Conservation (phyloP, 495 filamentous ascomycete genomes). For the Penicillium riverlandense region DNA sequence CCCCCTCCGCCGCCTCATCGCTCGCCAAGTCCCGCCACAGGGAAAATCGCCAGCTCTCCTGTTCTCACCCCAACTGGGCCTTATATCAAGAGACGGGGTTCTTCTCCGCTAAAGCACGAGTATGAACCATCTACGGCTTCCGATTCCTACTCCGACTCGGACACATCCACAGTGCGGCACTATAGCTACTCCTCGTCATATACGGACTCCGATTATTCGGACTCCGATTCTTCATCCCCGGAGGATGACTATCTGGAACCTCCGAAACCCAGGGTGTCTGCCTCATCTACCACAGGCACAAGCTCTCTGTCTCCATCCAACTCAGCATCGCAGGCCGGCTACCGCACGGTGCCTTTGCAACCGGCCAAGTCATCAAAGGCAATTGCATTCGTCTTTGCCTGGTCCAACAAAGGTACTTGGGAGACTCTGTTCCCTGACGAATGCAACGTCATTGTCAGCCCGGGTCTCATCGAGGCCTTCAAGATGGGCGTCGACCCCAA, state of each 20-base stretch:
- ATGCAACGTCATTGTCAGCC: constrained; percentile 73
- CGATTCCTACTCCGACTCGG: constrained; percentile 39
- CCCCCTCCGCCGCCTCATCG: constrained; percentile 44
- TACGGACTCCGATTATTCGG: constrained; percentile 32
- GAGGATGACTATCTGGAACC: constrained; percentile 47
- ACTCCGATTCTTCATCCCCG: constrained; percentile 32
- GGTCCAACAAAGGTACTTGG: constrained; percentile 79
- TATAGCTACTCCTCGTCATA: constrained; percentile 42
- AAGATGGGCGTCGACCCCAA: constrained; percentile 44
- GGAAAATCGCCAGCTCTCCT: constrained; percentile 45
- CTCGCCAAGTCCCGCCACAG: constrained; percentile 36
- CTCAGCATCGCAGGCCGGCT: constrained; percentile 64
- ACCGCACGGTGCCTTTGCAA: constrained; percentile 48
- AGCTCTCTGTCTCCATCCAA: constrained; percentile 62
- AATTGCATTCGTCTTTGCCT: constrained; percentile 74
- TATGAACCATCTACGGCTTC: constrained; percentile 88
- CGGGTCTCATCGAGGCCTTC: constrained; percentile 81
- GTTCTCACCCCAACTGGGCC: constrained; percentile 34
- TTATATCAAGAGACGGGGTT: constrained; percentile 61
- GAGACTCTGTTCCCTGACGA: constrained; percentile 66
- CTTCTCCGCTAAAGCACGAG: constrained; percentile 95
- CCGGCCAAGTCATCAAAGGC: constrained; percentile 53
- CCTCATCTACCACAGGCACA: constrained; percentile 34
- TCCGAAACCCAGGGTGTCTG: constrained; percentile 12
- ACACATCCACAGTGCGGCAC: constrained; percentile 44